These are phyloP conservation scores for Carex myosuroides DNA, from an alignment of 176 grass and related monocot genomes.

Conservation along the genomic window DNA sequence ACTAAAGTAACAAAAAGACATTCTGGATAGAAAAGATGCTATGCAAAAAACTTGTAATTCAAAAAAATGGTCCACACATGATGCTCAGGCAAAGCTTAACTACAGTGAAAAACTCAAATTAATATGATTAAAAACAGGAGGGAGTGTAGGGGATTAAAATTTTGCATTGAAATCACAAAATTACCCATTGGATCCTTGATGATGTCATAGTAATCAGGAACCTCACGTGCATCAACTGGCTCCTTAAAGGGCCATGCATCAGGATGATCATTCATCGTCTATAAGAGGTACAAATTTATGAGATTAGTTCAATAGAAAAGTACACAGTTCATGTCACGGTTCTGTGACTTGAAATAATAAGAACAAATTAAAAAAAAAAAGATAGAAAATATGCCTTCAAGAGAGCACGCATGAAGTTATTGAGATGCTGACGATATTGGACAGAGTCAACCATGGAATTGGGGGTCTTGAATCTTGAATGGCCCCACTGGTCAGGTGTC, in stretches of 20 bases:
- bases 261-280: constrained; percentile 88
- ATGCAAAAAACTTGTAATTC: neutral
- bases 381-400: constrained; percentile 64
- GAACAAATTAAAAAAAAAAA: constrained; percentile 4
- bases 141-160: neutral
- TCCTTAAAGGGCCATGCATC: constrained; percentile 99
- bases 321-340: neutral
- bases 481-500: constrained; percentile 92
- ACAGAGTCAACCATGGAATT: constrained; percentile 49
- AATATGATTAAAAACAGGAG: neutral
- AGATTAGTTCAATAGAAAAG: neutral
- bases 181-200: constrained; percentile 99
- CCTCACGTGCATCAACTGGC: constrained; percentile 86
- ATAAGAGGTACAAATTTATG: constrained; percentile 4
- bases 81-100: neutral
- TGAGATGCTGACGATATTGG: constrained; percentile 70
- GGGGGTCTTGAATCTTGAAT: constrained; percentile 74
- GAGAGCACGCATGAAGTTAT: constrained; percentile 57
- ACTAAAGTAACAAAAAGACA: neutral
- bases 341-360: neutral
- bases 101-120: neutral
- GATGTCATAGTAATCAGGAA: constrained; percentile 97
- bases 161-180: neutral
- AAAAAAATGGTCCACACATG: neutral
- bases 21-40: neutral